A percentile compares a stretch with the other conserved stretches of the same genome.
These are phyloP conservation scores for Cryptococcus sp. DNA, from an alignment of 1,284 basidiomycete species.

Conservation along the genomic window DNA sequence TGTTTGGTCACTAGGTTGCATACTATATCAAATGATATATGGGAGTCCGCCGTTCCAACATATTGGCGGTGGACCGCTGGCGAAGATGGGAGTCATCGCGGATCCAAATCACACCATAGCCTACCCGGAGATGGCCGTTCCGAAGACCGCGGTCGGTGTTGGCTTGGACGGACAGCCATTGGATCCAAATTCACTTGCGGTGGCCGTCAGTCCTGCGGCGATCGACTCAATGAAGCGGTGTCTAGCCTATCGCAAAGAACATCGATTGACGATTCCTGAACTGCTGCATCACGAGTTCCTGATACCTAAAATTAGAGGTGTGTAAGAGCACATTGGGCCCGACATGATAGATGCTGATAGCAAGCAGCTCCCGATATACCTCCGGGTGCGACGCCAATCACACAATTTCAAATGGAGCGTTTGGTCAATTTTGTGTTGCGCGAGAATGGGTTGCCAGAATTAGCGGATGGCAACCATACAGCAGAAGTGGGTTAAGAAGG, in stretches of 20 bases:
- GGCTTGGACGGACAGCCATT: constrained; percentile 36
- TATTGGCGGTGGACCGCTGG: constrained; percentile 69
- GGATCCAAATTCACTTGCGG: constrained; percentile 40
- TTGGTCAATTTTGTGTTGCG: constrained; percentile 43
- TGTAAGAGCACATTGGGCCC: not conserved
- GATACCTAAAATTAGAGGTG: constrained; percentile 27
- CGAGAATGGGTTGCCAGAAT: constrained; percentile 28
- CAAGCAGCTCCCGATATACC: constrained; percentile 26
- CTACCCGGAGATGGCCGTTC: constrained; percentile 54
- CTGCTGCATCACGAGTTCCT: constrained; percentile 56
- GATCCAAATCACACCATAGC: constrained; percentile 56
- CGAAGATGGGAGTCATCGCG: constrained; percentile 59
- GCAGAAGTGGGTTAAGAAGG: constrained; percentile 28
- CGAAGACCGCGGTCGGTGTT: constrained; percentile 40
- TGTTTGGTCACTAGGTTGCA: constrained; percentile 97
- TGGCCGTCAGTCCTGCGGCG: constrained; percentile 54
- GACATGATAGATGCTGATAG: not conserved
- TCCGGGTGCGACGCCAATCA: constrained; percentile 44
- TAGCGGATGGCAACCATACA: constrained; percentile 24
- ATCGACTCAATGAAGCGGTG: constrained; percentile 57
- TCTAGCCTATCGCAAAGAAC: constrained; percentile 55
- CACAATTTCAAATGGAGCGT: constrained; percentile 43
- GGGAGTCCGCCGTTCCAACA: constrained; percentile 88
- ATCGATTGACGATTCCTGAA: constrained; percentile 57
- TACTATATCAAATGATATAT: constrained; percentile 94